A percentile compares a stretch with the other conserved stretches of the same genome.
These are phyloP conservation scores for Solanum commersonii DNA, from an alignment of 257 asterid genomes.

Conservation along the genomic window DNA sequence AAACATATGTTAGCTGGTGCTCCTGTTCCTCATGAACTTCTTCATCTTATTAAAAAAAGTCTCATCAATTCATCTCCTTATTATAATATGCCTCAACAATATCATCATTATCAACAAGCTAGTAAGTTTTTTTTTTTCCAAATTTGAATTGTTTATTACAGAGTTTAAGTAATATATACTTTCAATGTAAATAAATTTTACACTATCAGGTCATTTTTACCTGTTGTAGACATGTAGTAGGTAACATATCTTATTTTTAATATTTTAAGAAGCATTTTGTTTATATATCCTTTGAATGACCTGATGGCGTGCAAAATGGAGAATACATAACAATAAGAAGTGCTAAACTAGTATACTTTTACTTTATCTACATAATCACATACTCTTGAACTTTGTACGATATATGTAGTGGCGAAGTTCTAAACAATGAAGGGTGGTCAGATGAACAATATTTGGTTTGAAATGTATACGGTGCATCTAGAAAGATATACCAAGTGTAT, in stretches of 20 bases:
- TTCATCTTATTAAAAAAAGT: constrained; percentile 66
- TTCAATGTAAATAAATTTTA: background rate
- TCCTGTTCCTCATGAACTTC: constrained; percentile 67
- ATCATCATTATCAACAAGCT: constrained; percentile 35
- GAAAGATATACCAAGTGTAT: background rate
- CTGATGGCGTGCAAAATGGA: background rate
- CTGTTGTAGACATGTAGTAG: background rate
- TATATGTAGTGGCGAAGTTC: background rate
- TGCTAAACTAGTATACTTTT: background rate
- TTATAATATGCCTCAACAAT: constrained; percentile 24
- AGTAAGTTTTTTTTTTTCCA: constrained; percentile 30
- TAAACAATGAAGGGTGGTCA: background rate
- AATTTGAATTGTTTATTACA: background rate
- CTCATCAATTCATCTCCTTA: constrained; percentile 35
- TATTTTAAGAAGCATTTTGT: background rate
- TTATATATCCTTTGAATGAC: background rate
- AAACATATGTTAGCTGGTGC: constrained; percentile 80
- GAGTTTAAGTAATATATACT: background rate
- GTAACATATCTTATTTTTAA: background rate
- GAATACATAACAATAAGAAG: background rate
- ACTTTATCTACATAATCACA: background rate
- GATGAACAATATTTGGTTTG: background rate
- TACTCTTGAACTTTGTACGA: background rate
- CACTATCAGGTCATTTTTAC: background rate
- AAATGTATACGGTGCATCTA: background rate